A percentile compares a stretch with the other conserved stretches of the same genome.
Conservation (phyloP, 2,329 filamentous ascomycete species). For the Penicillium paneum region DNA sequence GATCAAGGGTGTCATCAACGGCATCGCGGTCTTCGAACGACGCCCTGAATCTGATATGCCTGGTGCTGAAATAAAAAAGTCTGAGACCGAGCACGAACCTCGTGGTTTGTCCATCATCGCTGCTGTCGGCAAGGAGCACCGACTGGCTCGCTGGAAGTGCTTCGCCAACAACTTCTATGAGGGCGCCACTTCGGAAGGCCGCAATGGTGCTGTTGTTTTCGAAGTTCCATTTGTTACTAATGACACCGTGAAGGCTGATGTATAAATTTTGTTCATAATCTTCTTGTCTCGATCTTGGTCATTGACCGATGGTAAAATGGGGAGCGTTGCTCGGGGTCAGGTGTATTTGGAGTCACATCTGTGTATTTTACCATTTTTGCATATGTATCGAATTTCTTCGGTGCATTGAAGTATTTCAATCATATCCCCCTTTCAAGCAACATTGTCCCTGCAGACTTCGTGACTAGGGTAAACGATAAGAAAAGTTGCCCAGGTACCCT, state of each 20-base stretch:
- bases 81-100: conserved; percentile 42
- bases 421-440: conserved; percentile 6
- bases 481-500: too few relatives aligned
- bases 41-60: conserved; percentile 47
- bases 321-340: conserved; percentile 17
- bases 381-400: conserved; percentile 7
- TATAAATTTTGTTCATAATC: conserved; percentile 20
- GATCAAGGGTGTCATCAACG: conserved; percentile 79
- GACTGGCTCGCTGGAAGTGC: conserved; percentile 75
- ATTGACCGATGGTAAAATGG: conserved; percentile 9
- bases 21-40: conserved; percentile 80
- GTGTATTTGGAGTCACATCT: conserved; percentile 23
- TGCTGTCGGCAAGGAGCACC: conserved; percentile 82
- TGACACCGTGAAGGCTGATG: conserved; percentile 16
- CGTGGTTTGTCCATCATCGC: conserved; percentile 75
- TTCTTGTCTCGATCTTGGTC: conserved; percentile 9
- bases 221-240: conserved; percentile 60
- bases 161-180: conserved; percentile 39
- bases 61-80: conserved; percentile 19
- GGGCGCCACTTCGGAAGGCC: conserved; percentile 48
- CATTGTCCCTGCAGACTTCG: too few relatives aligned
- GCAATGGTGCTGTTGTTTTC: conserved; percentile 84
- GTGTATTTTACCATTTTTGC: conserved; percentile 14
- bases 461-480: not conserved
- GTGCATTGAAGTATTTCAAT: conserved; percentile 9